Base-by-base conservation (phyloP, 192 early-diverging fungal species). In the Dimargaris xerosporica region DNA sequence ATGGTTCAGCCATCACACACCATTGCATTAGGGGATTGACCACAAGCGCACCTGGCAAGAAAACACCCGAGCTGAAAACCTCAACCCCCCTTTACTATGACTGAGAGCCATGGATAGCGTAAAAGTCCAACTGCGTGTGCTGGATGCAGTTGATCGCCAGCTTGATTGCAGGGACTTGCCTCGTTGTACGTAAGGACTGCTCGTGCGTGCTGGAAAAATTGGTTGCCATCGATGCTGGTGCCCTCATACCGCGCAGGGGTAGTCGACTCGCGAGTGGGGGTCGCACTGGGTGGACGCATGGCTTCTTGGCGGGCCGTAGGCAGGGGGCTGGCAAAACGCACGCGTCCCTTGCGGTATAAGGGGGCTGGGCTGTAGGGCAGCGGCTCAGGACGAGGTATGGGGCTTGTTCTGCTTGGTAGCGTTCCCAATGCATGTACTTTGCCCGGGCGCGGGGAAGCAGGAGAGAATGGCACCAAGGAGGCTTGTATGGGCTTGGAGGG, bases 151-250 rank as follows among this genome's bases (percentile, higher is more conserved):
- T 19, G 9, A 21, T 52, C 19, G 28, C 9, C 11, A 52, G 50
- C 9, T 3, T 3, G 19, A 39, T 7, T 39, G 34, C 34, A 48
- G 19, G 2, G 47, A 53, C 58, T 60, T 43, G 42, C 58, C 41
- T 60, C 58, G 39, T 60, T 60, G 7, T 60, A 60, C 0, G 58
- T 60, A 17, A 60, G 41, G n/a, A 42, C n/a, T 17, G 34, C 34
- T 19, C 26, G 16, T 30, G 58, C 58, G 13, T 60, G 25, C 26
- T n/a, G 58, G n/a, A 60, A 60, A 44, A 60, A 60, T 34, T 41
- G 13, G 30, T 11, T 34, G 41, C 43, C 41, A 43, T 44, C 58
- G 41, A 44, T 34, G 43, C 28, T 52, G 19, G 19, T 11, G 28
- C 9, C 10, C 50, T 52, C 34, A 23, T 43, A 42, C 41, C 15